Conservation (phyloP, 768 basidiomycete genomes). For the Agaricus sinodeliciosus region DNA sequence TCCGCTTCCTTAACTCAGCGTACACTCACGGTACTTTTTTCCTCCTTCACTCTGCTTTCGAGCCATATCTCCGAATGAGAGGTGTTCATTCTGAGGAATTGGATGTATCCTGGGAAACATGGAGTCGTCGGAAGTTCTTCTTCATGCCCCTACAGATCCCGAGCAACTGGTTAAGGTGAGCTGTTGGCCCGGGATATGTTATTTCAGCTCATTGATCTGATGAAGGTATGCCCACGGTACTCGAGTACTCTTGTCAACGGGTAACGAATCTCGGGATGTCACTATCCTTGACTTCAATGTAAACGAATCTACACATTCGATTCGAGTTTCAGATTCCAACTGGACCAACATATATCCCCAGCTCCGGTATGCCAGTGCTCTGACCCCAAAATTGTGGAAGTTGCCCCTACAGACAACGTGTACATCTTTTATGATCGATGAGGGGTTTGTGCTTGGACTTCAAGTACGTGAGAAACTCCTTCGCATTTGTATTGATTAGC, state of each 20-base stretch:
- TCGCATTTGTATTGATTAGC: too few relatives aligned
- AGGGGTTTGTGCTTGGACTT: slow-evolving; percentile 3
- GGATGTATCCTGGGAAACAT: slow-evolving; percentile 10
- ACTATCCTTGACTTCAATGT: slow-evolving; percentile 12
- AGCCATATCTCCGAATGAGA: neutral
- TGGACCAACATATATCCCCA: neutral
- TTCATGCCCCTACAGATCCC: neutral
- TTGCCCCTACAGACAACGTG: neutral
- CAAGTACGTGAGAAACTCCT: neutral
- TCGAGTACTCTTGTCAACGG: slow-evolving; percentile 6
- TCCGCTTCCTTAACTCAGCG: neutral
- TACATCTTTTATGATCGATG: slow-evolving; percentile 8
- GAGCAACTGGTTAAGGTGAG: slow-evolving; percentile 12
- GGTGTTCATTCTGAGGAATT: neutral
- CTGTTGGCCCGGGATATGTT: neutral
- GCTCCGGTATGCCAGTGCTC: neutral
- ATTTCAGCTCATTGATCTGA: neutral
- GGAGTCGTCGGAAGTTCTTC: slow-evolving; percentile 8
- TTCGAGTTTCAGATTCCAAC: neutral
- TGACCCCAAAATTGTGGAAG: neutral
- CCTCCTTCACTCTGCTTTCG: slow-evolving; percentile 4
- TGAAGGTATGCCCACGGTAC: slow-evolving; percentile 12
- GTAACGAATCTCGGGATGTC: neutral
- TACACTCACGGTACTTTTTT: slow-evolving; percentile 6
- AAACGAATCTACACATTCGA: neutral